phyloP scores from a whole-genome alignment of 139 green algal genomes.

The Pycnococcus provasolii region DNA sequence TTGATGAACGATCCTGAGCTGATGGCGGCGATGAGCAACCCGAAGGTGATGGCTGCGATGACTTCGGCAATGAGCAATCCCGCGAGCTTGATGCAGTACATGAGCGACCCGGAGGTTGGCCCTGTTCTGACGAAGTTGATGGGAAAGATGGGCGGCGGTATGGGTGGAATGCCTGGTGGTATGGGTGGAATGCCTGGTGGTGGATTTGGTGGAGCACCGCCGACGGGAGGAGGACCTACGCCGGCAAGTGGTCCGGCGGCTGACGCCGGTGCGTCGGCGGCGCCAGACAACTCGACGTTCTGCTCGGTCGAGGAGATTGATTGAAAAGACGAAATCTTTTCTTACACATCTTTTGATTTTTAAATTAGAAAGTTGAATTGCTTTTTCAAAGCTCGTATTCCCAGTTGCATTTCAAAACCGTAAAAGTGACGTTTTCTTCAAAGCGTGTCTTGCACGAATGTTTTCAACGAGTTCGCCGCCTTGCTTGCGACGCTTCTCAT shows the following conservation, averaged over 20 bases:
- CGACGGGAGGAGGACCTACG: not conserved
- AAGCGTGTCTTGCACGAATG: slow-evolving; percentile 19
- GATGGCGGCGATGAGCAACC: slow-evolving; percentile 23
- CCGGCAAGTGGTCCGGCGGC: not conserved
- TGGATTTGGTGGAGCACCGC: not conserved
- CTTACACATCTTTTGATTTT: no score
- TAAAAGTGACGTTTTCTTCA: no score
- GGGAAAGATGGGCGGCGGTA: not conserved
- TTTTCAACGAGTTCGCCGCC: slow-evolving; percentile 25
- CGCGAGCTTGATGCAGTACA: not conserved
- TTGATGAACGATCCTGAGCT: slow-evolving; percentile 25
- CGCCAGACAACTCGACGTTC: no score
- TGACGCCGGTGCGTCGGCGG: no score
- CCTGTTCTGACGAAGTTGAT: slow-evolving; percentile 9
- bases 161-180: not conserved
- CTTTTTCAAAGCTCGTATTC: no score
- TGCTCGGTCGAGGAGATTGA: no score
- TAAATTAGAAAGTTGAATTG: no score
- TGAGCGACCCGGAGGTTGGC: slow-evolving; percentile 16
- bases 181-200: not conserved
- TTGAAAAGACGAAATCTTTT: no score
- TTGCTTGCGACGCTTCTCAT: slow-evolving; percentile 59
- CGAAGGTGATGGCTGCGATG: slow-evolving; percentile 23
- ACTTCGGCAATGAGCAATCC: slow-evolving; percentile 14
- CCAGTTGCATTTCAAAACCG: no score